These are phyloP conservation scores for Auxenochlorella pyrenoidosa DNA, from an alignment of 139 green algal genomes.

Conservation along the genomic window DNA sequence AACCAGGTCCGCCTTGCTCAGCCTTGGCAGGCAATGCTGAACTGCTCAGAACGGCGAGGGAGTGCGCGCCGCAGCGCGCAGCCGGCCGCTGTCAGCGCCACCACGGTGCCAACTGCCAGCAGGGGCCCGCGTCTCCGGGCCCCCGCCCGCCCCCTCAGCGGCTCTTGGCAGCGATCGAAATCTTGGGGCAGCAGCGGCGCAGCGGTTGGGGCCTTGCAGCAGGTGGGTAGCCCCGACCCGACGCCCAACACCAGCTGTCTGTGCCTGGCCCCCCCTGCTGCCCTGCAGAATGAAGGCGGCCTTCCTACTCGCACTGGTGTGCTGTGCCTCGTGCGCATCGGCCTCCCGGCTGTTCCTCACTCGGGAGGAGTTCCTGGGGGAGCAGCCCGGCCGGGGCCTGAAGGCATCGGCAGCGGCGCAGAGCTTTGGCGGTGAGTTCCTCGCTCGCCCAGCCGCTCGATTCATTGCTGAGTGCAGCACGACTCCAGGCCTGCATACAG, in stretches of 20 bases:
- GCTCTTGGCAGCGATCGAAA: not conserved
- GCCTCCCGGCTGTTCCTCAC: slow-evolving; percentile 21
- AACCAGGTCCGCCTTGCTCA: not conserved
- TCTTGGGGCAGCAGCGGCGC: not conserved
- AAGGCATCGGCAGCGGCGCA: not conserved
- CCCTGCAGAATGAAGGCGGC: not conserved
- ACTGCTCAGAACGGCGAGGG: not conserved
- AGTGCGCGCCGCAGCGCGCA: not conserved
- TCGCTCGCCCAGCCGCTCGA: not conserved
- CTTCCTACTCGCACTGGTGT: slow-evolving; percentile 11
- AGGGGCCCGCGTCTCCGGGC: not conserved
- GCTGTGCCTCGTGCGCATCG: slow-evolving; percentile 3
- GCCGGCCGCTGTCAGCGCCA: not conserved
- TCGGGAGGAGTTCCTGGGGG: slow-evolving; percentile 13
- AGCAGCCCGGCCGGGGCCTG: not conserved
- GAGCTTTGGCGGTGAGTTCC: slow-evolving; percentile 21
- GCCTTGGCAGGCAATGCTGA: not conserved
- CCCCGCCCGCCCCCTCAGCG: not conserved
- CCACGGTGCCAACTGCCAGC: not conserved
- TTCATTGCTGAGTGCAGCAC: not conserved
- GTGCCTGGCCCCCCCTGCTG: not conserved
- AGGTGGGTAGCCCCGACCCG: not conserved
- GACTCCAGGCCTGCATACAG: not conserved
- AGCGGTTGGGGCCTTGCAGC: not conserved
- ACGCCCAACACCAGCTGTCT: not conserved